Percentiles rank a stretch among this genome's conserved stretches.
Evolutionary conservation across 257 asterid species (phyloP).

Genomic region (Primulina huaijiensis): DNA sequence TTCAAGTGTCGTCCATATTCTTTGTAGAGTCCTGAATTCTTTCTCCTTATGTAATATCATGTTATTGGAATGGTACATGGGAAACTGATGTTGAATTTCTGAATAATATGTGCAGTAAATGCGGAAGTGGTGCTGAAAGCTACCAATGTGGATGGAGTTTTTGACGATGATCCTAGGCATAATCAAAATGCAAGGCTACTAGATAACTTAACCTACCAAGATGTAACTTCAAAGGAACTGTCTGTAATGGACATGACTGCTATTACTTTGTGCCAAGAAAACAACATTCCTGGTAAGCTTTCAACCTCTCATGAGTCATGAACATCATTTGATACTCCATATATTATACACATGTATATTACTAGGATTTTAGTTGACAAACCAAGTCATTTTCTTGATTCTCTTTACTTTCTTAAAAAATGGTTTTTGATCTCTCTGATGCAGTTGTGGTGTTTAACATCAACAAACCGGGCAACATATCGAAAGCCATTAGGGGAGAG

Average conservation of each 20-base stretch:
- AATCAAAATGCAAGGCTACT: slow-evolving; percentile 77
- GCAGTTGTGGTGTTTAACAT: slow-evolving; percentile 93
- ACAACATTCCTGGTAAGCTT: slow-evolving; percentile 79
- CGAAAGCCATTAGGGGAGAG: slow-evolving; percentile 83
- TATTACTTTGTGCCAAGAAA: slow-evolving; percentile 94
- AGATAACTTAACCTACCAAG: slow-evolving; percentile 70
- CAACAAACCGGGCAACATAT: slow-evolving; percentile 71
- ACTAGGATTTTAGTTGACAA: background rate
- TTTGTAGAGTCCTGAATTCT: background rate
- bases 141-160: slow-evolving; percentile 93
- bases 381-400: background rate
- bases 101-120: slow-evolving; percentile 46
- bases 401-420: background rate
- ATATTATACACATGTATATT: too few relatives aligned
- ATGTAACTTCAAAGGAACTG: slow-evolving; percentile 77
- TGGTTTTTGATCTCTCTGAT: slow-evolving; percentile 2
- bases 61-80: background rate
- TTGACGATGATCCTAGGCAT: slow-evolving; percentile 65
- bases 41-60: slow-evolving; percentile 3
- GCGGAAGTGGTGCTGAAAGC: slow-evolving; percentile 99
- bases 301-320: background rate
- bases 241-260: slow-evolving; percentile 98
- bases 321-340: too few relatives aligned
- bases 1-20: background rate
- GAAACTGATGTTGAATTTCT: slow-evolving; percentile 19